Evolutionary conservation across 2,329 filamentous ascomycete genomes (phyloP).

Genomic region (Colletotrichum coccodes): DNA sequence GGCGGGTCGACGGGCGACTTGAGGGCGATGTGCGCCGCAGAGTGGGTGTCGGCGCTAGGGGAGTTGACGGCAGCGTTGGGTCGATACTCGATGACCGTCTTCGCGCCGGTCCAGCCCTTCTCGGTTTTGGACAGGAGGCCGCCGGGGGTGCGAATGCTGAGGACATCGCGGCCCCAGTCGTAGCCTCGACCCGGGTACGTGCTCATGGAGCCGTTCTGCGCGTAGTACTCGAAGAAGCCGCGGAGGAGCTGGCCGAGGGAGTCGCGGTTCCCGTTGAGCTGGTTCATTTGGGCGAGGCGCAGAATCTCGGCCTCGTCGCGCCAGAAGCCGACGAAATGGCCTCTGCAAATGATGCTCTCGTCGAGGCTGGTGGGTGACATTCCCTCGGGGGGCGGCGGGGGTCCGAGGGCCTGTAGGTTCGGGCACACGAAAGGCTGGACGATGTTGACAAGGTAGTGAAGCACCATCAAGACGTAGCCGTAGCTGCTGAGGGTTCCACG

Average conservation of each 20-base stretch:
- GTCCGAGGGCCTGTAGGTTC: constrained; percentile 76
- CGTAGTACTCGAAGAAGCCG: constrained; percentile 91
- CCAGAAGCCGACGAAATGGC: constrained; percentile 81
- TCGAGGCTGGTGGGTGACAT: constrained; percentile 43
- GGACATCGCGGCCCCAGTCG: constrained; percentile 82
- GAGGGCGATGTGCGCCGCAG: neutral
- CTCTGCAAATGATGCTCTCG: constrained; percentile 64
- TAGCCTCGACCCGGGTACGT: constrained; percentile 68
- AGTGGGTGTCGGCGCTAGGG: constrained; percentile 1
- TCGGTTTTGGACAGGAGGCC: constrained; percentile 78
- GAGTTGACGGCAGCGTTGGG: constrained; percentile 22
- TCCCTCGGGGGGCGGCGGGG: constrained; percentile 48
- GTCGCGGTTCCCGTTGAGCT: constrained; percentile 75
- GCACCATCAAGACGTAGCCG: constrained; percentile 90
- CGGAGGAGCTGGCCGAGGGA: constrained; percentile 77
- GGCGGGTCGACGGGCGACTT: constrained; percentile 3
- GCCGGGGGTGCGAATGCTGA: constrained; percentile 78
- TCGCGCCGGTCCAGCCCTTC: constrained; percentile 90
- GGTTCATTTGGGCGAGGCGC: constrained; percentile 64
- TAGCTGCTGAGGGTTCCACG: constrained; percentile 89
- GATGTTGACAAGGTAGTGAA: constrained; percentile 90
- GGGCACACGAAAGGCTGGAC: constrained; percentile 83
- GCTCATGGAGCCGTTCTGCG: constrained; percentile 66
- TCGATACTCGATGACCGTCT: constrained; percentile 60
- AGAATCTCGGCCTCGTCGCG: constrained; percentile 77